Base-by-base conservation (phyloP, 306 rosid genomes). In the Sechiopsis laciniata region DNA sequence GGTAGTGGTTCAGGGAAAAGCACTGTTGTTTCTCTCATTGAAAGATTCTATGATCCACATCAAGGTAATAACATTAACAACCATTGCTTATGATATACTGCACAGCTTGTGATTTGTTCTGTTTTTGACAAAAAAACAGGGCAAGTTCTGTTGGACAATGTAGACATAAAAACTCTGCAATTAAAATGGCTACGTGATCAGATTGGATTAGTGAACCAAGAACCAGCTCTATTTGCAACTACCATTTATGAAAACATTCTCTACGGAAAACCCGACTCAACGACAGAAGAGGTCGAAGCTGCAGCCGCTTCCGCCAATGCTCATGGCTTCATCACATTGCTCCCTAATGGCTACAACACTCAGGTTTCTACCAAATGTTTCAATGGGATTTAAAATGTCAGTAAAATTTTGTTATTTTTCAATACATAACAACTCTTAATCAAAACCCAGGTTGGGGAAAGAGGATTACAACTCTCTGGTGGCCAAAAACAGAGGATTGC, bases 1-100 rank as follows among this genome's bases (percentile, higher is more conserved):
- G 96, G 99, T 24, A 94, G 99, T 65, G 99, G 99, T 51, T 94
- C 99, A 0, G 99, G 99, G 37, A 94, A 91, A 80, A 94, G 99
- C 80, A 94, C 99, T 0, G 97, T 94, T 22, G 97, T 94, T 40
- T 90, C 97, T 72, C 78, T 94, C 71, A 94, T 94, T 13, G 99
- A 94, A 78, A 86, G 99, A 82, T 94, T 94, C 83, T 94, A 94
- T 20, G 99, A 94, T 83, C 99, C 99, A 35, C 91, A 75, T 78
- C 95, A 89, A 59, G 99, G 99, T 95, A 85, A 75, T 53, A 37
- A 37, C 45, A 37, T 37, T 57, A 17, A 6, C 56, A 62, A 51
- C 17, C 42, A 68, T 37, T 26, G 35, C 65, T 22, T 15, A 2
- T 17, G 2, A 10, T 37, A 19, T 15, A 53, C 40, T 74, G 50